Percentiles rank a stretch among this genome's conserved stretches.
phyloP scores from a whole-genome alignment of 2,329 filamentous ascomycete genomes.

The Onygenales sp. region DNA sequence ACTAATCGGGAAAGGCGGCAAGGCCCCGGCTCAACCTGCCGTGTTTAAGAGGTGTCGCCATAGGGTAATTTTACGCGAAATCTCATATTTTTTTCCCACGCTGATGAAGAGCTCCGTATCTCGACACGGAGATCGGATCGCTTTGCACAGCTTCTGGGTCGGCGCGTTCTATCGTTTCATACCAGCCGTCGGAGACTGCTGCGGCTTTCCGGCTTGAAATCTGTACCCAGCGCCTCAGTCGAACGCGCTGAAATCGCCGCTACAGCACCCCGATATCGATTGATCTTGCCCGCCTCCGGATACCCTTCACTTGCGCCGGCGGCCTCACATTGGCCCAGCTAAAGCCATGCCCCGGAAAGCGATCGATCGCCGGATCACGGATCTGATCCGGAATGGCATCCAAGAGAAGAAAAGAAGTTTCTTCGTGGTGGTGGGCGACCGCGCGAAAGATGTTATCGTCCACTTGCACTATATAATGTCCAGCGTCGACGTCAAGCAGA shows the following conservation, averaged over 20 bases:
- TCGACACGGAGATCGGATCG: too few relatives aligned
- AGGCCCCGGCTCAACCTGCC: background rate
- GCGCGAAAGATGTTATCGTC: conserved; percentile 92
- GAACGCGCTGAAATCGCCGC: background rate
- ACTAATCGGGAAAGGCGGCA: background rate
- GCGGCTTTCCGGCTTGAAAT: background rate
- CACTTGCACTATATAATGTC: conserved; percentile 91
- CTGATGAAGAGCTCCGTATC: background rate
- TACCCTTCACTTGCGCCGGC: background rate
- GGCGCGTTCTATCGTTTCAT: background rate
- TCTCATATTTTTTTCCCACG: background rate
- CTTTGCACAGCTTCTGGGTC: background rate
- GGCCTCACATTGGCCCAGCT: background rate
- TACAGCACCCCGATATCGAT: background rate
- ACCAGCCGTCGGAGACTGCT: background rate
- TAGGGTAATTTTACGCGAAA: background rate
- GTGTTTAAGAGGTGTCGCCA: background rate
- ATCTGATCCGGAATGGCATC: conserved; percentile 82
- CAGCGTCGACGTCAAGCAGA: conserved; percentile 80
- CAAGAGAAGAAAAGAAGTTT: conserved; percentile 96
- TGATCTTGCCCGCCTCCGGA: background rate
- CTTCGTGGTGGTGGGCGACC: conserved; percentile 92
- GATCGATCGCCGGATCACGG: conserved; percentile 81
- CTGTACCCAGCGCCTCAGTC: background rate
- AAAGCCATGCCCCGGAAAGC: conserved; percentile 36